These are phyloP conservation scores for Rugonectria rugulosa DNA, from an alignment of 2,329 filamentous ascomycete species.

Conservation along the genomic window DNA sequence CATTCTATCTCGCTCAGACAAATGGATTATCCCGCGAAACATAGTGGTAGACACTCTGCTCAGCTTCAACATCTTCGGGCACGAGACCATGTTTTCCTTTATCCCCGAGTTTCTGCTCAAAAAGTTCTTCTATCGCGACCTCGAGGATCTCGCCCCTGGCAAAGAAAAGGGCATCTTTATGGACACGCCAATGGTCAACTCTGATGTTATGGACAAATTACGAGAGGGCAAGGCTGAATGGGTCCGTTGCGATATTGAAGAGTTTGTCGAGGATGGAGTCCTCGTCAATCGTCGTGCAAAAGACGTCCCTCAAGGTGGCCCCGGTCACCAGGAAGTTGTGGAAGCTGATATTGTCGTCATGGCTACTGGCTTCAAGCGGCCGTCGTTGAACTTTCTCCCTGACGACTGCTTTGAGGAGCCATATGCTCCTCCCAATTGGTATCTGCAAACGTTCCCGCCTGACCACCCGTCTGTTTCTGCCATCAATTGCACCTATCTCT, in stretches of 20 bases:
- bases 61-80: slow-evolving; percentile 79
- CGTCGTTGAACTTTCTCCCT: slow-evolving; percentile 76
- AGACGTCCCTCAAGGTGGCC: slow-evolving; percentile 79
- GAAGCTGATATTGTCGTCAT: slow-evolving; percentile 80
- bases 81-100: slow-evolving; percentile 77
- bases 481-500: slow-evolving; percentile 85
- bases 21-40: slow-evolving; percentile 89
- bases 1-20: slow-evolving; percentile 79
- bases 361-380: slow-evolving; percentile 83
- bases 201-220: slow-evolving; percentile 78
- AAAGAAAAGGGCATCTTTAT: slow-evolving; percentile 80
- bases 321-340: slow-evolving; percentile 71
- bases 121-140: slow-evolving; percentile 83
- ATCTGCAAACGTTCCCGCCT: slow-evolving; percentile 85
- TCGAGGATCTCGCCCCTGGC: slow-evolving; percentile 74
- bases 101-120: slow-evolving; percentile 79
- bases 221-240: slow-evolving; percentile 76
- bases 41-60: slow-evolving; percentile 76
- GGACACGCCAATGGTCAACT: slow-evolving; percentile 88
- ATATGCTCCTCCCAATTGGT: slow-evolving; percentile 86
- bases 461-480: slow-evolving; percentile 75
- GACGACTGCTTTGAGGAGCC: slow-evolving; percentile 75
- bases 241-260: slow-evolving; percentile 81
- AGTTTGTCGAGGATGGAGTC: slow-evolving; percentile 70
- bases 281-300: slow-evolving; percentile 74